A percentile compares a stretch with the other conserved stretches of the same genome.
Conservation (phyloP, 2,329 filamentous ascomycete species). For the Diplodia corticola region DNA sequence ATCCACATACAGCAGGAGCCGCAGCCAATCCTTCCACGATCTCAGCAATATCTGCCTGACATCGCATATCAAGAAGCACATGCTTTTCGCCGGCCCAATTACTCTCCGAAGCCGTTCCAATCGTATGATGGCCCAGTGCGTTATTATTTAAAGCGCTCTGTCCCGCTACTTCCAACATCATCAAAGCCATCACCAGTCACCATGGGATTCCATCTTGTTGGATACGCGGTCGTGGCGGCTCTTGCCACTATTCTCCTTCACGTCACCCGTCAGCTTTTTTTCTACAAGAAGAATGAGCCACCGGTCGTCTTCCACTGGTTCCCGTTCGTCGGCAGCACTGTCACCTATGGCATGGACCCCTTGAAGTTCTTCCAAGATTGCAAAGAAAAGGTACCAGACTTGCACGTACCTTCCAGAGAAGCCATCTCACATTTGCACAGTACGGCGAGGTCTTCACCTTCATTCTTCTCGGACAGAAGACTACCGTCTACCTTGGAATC, state of each 20-base stretch:
- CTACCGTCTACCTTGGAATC: slow-evolving; percentile 53
- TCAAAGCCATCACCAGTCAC: not conserved
- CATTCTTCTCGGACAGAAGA: slow-evolving; percentile 53
- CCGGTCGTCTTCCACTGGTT: slow-evolving; percentile 80
- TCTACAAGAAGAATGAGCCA: slow-evolving; percentile 64
- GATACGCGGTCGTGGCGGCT: not conserved
- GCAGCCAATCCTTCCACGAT: not conserved
- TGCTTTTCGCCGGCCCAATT: not conserved
- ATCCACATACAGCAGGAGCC: not conserved
- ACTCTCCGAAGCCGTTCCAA: not conserved
- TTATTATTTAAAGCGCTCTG: not conserved
- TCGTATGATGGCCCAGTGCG: not conserved
- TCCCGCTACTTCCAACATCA: not conserved
- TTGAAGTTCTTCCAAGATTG: slow-evolving; percentile 67
- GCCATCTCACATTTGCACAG: slow-evolving; percentile 31
- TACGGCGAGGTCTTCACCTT: slow-evolving; percentile 59
- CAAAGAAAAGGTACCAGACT: slow-evolving; percentile 61
- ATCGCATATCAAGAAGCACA: not conserved
- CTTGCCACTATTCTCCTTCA: slow-evolving; percentile 37
- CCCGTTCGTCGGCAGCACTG: slow-evolving; percentile 54
- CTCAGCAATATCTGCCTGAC: not conserved
- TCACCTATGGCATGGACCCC: slow-evolving; percentile 60
- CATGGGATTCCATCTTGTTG: not conserved
- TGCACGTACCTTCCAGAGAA: not conserved
- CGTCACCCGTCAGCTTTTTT: slow-evolving; percentile 67